phyloP scores from a whole-genome alignment of 371 early-diverging fungal species.

The Mortierella sp. region DNA sequence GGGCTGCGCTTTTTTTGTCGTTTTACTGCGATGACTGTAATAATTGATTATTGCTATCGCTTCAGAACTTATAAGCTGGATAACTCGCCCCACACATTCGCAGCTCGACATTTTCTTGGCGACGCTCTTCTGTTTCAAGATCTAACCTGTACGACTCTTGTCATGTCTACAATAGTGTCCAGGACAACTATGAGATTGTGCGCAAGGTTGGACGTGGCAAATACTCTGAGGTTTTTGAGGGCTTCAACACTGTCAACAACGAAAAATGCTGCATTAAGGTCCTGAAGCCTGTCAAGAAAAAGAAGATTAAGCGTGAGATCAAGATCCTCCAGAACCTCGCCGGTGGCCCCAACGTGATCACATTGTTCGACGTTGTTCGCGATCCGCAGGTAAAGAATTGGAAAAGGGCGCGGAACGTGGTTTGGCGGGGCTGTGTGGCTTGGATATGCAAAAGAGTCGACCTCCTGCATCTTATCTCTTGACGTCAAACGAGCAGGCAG shows the following conservation, averaged over 20 bases:
- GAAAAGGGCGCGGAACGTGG: neutral
- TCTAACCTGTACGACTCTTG: neutral
- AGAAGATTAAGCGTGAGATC: conserved; percentile 99
- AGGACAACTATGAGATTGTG: conserved; percentile 97
- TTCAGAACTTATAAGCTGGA: too few relatives aligned
- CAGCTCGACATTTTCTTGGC: too few relatives aligned
- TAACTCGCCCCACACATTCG: too few relatives aligned
- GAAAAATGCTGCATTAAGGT: conserved; percentile 98
- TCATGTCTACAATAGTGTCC: conserved; percentile 63
- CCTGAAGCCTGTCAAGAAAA: conserved; percentile 98
- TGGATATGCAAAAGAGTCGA: too few relatives aligned
- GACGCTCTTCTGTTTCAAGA: neutral
- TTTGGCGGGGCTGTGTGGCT: neutral
- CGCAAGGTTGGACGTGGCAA: conserved; percentile 99
- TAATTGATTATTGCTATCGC: too few relatives aligned
- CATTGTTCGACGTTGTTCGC: conserved; percentile 94
- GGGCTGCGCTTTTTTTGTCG: neutral
- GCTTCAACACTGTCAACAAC: conserved; percentile 82
- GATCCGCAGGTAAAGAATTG: conserved; percentile 83
- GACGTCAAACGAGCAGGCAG: too few relatives aligned
- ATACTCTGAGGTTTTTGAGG: conserved; percentile 99
- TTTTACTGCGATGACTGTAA: too few relatives aligned
- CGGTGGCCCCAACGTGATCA: conserved; percentile 95
- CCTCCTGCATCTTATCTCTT: too few relatives aligned
- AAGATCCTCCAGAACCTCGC: conserved; percentile 97